Base-by-base conservation (phyloP, 2,329 filamentous ascomycete species). In the Penicillium sp. region DNA sequence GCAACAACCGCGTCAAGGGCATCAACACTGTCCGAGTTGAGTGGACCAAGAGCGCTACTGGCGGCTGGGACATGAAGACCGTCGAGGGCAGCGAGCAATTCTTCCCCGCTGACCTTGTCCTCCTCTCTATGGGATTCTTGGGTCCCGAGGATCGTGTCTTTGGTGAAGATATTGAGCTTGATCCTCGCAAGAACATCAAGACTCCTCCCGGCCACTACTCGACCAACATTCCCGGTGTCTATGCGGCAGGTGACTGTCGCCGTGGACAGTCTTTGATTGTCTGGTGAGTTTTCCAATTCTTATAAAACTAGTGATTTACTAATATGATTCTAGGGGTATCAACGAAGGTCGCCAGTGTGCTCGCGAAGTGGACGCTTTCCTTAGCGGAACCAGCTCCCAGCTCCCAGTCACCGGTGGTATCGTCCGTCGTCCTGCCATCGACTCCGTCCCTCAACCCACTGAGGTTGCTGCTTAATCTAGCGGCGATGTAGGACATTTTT, bases 11-110 rank as follows among this genome's bases (percentile, higher is more conserved):
- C 64, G 91, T 97, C 72, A 96, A 92, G 82, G 93, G 93, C 63
- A 96, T 97, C 83, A 96, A 94, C 79, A 96, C 92, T 43, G 86
- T 94, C 58, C 91, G 93, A 54, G 93, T 97, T 43, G 93, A 97
- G 75, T 97, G 93, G 93, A 94, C 91, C 68, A 94, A 93, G 82
- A 91, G 87, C 53, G 83, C 90, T 29, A 88, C 86, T 61, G 93
- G 93, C 65, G 93, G 93, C 44, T 97, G 93, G 93, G 93, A 97
- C 78, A 97, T 97, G 92, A 96, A 96, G 84, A 93, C 96, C 76
- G 83, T 96, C 33, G 93, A 96, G 66, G 92, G 90, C 38, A 93
- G 89, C 61, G 90, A 96, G 80, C 87, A 97, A 74, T 96, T 96
- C 83, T 97, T 97, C 89, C 91, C 91, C 38, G 93, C 93, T 29